Evolutionary conservation across 2,329 filamentous ascomycete species (phyloP).

Genomic region (Colletotrichum musae): DNA sequence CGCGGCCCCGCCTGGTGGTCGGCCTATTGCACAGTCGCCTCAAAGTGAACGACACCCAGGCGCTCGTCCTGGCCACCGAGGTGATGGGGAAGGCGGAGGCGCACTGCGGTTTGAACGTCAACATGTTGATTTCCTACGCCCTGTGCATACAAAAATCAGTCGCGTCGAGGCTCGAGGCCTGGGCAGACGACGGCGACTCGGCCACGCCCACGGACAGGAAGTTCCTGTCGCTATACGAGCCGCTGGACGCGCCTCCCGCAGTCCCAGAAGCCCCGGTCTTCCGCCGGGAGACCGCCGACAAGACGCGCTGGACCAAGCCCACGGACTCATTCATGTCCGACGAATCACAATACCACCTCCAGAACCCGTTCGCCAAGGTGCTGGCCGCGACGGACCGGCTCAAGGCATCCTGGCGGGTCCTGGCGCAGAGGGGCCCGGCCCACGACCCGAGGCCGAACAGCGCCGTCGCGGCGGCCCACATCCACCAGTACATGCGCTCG

Average conservation of each 20-base stretch:
- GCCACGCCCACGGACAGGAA: background rate
- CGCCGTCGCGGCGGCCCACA: constrained; percentile 57
- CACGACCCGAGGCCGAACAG: background rate
- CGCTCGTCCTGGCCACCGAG: constrained; percentile 20
- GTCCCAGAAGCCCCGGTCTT: background rate
- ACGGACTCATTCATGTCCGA: background rate
- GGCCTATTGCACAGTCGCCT: background rate
- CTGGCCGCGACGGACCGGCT: constrained; percentile 17
- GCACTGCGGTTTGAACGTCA: constrained; percentile 10
- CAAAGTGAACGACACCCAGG: constrained; percentile 8
- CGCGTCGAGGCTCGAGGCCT: constrained; percentile 43
- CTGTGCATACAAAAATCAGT: constrained; percentile 18
- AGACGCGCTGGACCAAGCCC: background rate
- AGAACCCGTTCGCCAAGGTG: background rate
- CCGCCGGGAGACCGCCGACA: background rate
- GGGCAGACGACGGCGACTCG: constrained; percentile 47
- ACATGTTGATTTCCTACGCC: constrained; percentile 43
- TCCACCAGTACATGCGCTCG: constrained; percentile 71
- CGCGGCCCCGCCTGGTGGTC: constrained; percentile 29
- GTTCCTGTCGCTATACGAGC: constrained; percentile 26
- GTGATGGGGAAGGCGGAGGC: constrained; percentile 28
- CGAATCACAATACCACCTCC: background rate
- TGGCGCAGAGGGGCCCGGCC: constrained; percentile 12
- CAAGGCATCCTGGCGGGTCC: constrained; percentile 23
- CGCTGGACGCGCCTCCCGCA: background rate